Evolutionary conservation across 805 yeast species (phyloP).

Genomic region (Pichia cephalocereana): DNA sequence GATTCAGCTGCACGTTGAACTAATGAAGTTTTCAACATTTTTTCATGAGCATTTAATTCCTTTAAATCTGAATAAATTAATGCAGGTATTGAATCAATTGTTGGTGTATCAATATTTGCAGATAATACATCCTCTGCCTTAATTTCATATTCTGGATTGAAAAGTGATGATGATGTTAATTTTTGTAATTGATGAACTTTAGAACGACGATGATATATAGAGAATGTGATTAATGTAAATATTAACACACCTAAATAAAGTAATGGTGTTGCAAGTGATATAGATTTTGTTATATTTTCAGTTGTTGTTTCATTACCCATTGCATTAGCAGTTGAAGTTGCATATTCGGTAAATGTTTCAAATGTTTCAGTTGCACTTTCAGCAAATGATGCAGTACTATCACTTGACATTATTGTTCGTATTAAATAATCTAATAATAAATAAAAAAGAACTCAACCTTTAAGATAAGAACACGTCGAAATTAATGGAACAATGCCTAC

Average conservation of each 20-base stretch:
- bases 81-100: conserved; percentile 12
- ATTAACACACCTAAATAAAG: conserved; percentile 64
- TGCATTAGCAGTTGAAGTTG: neutral
- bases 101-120: conserved; percentile 2
- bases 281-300: conserved; percentile 15
- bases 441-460: neutral
- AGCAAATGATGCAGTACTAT: neutral
- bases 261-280: conserved; percentile 64
- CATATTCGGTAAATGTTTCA: neutral
- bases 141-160: conserved; percentile 5
- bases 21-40: conserved; percentile 35
- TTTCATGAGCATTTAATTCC: conserved; percentile 62
- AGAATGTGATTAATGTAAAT: conserved; percentile 57
- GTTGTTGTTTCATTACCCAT: conserved; percentile 2
- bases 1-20: conserved; percentile 72
- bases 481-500: neutral
- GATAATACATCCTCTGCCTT: neutral
- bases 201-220: conserved; percentile 48
- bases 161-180: conserved; percentile 8
- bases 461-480: neutral
- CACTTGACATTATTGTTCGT: neutral
- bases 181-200: conserved; percentile 6
- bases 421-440: no score
- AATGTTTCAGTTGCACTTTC: neutral
- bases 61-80: conserved; percentile 15